These are phyloP conservation scores for Candida incommunis DNA, from an alignment of 805 yeast genomes.

Conservation along the genomic window DNA sequence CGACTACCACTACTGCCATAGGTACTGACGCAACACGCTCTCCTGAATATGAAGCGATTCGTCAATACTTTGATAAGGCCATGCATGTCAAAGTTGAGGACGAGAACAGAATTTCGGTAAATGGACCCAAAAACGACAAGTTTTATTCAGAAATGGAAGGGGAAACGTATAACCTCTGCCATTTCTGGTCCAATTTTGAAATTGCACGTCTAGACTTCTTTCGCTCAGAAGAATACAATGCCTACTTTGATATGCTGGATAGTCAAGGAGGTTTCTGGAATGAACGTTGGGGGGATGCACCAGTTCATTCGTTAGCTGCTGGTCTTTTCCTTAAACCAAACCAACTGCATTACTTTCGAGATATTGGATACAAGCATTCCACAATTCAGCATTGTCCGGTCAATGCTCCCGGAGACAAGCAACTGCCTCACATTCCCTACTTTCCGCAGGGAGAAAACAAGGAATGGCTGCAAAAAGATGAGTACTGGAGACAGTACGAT, in stretches of 20 bases:
- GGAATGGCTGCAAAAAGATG: constrained; percentile 21
- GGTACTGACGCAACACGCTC: not conserved
- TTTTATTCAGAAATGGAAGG: constrained; percentile 44
- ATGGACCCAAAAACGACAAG: constrained; percentile 18
- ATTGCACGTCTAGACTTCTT: constrained; percentile 75
- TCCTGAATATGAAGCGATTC: not conserved
- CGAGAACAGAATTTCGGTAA: constrained; percentile 12
- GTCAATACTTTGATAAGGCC: constrained; percentile 1
- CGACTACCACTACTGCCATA: not conserved
- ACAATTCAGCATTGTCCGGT: constrained; percentile 73
- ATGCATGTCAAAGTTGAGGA: not conserved
- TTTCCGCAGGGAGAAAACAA: constrained; percentile 22
- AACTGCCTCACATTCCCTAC: constrained; percentile 25
- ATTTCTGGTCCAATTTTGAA: constrained; percentile 90
- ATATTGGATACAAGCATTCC: constrained; percentile 80
- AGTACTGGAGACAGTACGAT: constrained; percentile 27
- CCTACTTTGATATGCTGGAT: constrained; percentile 59
- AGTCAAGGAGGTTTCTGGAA: constrained; percentile 66
- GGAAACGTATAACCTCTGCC: constrained; percentile 64
- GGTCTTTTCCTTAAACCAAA: constrained; percentile 55
- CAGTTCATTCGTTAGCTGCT: constrained; percentile 78
- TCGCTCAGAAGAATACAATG: constrained; percentile 46
- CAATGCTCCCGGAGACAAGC: constrained; percentile 38
- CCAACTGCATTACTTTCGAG: constrained; percentile 82
- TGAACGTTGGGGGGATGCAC: constrained; percentile 98